phyloP scores from a whole-genome alignment of 2,329 filamentous ascomycete species.

The Verruconis gallopava region DNA sequence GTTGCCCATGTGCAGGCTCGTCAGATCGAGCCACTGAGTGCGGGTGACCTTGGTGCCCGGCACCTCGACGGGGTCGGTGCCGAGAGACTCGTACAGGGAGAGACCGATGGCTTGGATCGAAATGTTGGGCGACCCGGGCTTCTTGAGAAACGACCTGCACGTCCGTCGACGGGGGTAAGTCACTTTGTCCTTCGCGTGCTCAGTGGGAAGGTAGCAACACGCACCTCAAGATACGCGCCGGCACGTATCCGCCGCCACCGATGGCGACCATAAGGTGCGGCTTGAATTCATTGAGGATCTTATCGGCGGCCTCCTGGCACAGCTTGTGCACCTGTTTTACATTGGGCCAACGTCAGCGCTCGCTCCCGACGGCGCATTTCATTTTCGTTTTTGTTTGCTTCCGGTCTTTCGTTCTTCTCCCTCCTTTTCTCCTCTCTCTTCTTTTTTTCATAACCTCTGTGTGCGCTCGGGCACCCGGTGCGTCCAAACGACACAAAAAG shows the following conservation, averaged over 20 bases:
- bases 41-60: slow-evolving; percentile 90
- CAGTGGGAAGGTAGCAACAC: too few relatives aligned
- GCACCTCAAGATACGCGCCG: slow-evolving; percentile 81
- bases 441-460: too few relatives aligned
- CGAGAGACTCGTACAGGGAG: slow-evolving; percentile 84
- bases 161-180: too few relatives aligned
- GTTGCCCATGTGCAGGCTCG: slow-evolving; percentile 73
- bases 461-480: too few relatives aligned
- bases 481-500: too few relatives aligned
- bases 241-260: slow-evolving; percentile 92
- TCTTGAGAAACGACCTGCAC: slow-evolving; percentile 74
- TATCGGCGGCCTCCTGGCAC: slow-evolving; percentile 72
- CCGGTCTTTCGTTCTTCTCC: too few relatives aligned
- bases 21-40: slow-evolving; percentile 95
- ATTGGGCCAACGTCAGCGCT: too few relatives aligned
- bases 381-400: too few relatives aligned
- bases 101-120: slow-evolving; percentile 98
- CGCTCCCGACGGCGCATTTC: too few relatives aligned
- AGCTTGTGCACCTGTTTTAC: slow-evolving; percentile 80
- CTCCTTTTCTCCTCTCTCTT: too few relatives aligned
- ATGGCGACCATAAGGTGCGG: slow-evolving; percentile 98
- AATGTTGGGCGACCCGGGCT: slow-evolving; percentile 77
- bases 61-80: slow-evolving; percentile 53
- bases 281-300: slow-evolving; percentile 73
- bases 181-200: too few relatives aligned